Conservation (phyloP, 177 flowering plant genomes). For the Vitis hybrid region DNA sequence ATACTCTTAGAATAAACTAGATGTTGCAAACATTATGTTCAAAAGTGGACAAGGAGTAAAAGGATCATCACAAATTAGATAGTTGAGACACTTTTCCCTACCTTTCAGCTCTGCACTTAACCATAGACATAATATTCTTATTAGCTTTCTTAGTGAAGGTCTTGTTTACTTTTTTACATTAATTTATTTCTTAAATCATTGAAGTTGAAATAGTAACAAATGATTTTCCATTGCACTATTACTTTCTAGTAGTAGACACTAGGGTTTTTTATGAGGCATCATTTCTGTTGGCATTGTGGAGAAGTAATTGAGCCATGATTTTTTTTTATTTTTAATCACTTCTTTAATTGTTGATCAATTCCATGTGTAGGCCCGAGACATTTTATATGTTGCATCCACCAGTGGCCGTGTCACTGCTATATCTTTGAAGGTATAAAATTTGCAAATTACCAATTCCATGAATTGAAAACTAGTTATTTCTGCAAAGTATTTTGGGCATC, state of each 20-base stretch:
- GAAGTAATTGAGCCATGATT: not conserved
- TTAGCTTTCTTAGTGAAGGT: no score
- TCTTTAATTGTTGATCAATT: slow-evolving; percentile 9
- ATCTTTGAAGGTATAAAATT: slow-evolving; percentile 49
- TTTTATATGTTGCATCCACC: slow-evolving; percentile 82
- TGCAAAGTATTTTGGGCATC: no score
- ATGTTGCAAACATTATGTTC: no score
- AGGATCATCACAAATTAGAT: no score
- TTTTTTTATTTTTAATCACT: not conserved
- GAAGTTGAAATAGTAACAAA: not conserved
- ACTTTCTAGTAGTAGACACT: not conserved
- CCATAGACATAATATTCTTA: not conserved
- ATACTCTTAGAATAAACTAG: no score
- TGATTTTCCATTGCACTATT: not conserved
- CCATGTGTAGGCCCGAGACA: slow-evolving; percentile 39
- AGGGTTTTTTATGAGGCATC: not conserved
- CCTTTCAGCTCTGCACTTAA: no score
- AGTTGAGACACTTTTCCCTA: no score
- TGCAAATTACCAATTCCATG: not conserved
- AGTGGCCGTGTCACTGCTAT: slow-evolving; percentile 75
- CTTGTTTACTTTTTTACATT: not conserved
- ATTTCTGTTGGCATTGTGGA: not conserved
- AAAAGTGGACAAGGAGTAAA: no score
- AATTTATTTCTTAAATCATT: not conserved
- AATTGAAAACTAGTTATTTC: no score